Evolutionary conservation across 768 basidiomycete genomes (phyloP).

Genomic region (Mrakia frigida): DNA sequence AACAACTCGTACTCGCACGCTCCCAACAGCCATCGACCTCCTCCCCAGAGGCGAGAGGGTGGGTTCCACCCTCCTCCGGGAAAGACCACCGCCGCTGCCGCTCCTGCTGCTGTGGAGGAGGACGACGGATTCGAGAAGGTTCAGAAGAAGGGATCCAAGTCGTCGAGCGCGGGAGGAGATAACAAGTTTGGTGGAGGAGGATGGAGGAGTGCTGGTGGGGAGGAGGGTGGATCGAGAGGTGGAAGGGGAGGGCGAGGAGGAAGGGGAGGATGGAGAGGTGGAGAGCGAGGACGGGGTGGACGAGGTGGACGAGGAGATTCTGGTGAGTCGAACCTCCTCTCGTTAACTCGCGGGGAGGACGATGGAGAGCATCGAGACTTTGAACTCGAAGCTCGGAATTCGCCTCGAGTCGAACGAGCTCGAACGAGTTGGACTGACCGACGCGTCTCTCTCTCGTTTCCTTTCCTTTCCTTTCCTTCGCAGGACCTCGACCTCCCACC

Average conservation of each 20-base stretch:
- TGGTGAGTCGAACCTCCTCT: neutral
- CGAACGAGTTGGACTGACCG: neutral
- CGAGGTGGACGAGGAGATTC: constrained; percentile 10
- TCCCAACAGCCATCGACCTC: constrained; percentile 8
- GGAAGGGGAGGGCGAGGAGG: neutral
- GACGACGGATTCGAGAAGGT: constrained; percentile 11
- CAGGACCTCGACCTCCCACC: constrained; percentile 8
- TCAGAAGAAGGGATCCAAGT: neutral
- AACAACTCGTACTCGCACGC: constrained; percentile 15
- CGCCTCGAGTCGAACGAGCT: neutral
- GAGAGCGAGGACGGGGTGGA: neutral
- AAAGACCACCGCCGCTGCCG: neutral
- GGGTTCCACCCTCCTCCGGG: constrained; percentile 12
- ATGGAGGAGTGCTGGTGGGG: constrained; percentile 13
- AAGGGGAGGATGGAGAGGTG: neutral
- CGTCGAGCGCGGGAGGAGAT: neutral
- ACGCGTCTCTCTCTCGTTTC: neutral
- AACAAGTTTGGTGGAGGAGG: constrained; percentile 20
- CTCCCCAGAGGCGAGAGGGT: constrained; percentile 14
- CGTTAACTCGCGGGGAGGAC: neutral
- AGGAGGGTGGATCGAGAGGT: constrained; percentile 7
- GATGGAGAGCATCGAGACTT: no score
- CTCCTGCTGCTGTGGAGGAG: neutral
- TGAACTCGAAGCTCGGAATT: neutral
- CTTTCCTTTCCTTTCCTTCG: no score